Conservation (phyloP, 495 filamentous ascomycete genomes). For the Aspergillus bridgeri region DNA sequence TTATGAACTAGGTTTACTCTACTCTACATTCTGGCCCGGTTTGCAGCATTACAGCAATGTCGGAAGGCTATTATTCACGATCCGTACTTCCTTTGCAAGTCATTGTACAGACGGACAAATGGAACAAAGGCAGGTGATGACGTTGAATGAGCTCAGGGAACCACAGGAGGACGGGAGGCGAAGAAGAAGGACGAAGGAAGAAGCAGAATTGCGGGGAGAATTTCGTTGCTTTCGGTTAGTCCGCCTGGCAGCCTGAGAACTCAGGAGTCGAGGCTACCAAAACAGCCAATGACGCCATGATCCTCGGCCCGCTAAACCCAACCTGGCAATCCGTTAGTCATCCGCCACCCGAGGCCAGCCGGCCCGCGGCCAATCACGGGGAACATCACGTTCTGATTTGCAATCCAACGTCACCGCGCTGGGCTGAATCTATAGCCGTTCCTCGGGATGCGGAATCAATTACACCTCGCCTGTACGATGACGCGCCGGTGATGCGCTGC, state of each 20-base stretch:
- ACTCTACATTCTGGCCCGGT: conserved; percentile 11
- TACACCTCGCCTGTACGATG: neutral
- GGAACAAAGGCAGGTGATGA: conserved; percentile 20
- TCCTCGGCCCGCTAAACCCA: conserved; percentile 6
- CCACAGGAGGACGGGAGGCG: neutral
- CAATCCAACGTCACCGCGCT: conserved; percentile 27
- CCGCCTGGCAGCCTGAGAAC: neutral
- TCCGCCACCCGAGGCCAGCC: conserved; percentile 22
- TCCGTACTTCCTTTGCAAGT: neutral
- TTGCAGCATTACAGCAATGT: conserved; percentile 12
- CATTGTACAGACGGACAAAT: conserved; percentile 13
- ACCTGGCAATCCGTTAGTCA: conserved; percentile 15
- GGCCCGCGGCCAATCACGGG: conserved; percentile 33
- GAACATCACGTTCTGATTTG: conserved; percentile 16
- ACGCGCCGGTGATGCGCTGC: neutral
- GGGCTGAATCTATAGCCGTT: conserved; percentile 43
- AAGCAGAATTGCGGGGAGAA: conserved; percentile 23
- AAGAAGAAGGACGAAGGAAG: too few species aligned
- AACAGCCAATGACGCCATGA: neutral
- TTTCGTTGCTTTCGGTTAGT: conserved; percentile 14
- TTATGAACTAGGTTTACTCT: too few species aligned
- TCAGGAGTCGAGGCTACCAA: conserved; percentile 8
- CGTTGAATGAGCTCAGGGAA: conserved; percentile 20
- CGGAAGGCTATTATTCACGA: conserved; percentile 2
- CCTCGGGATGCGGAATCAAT: neutral